A percentile compares a stretch with the other conserved stretches of the same genome.
phyloP scores from a whole-genome alignment of 2,329 filamentous ascomycete species.

The Trichothecium sympodiale region DNA sequence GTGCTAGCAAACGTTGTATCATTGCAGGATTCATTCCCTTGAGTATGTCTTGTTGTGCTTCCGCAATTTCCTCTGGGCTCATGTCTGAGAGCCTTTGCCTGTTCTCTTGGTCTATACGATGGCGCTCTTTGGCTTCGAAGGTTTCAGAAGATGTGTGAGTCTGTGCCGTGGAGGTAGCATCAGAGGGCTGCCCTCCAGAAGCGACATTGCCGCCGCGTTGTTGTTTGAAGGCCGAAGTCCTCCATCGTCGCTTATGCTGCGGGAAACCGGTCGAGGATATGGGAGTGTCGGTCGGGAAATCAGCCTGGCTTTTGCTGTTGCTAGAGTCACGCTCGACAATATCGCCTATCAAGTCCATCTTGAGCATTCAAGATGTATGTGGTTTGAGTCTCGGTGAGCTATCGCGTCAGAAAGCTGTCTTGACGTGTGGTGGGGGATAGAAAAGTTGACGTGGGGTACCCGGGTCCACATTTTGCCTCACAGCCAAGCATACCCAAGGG shows the following conservation, averaged over 20 bases:
- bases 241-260: constrained; percentile 68
- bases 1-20: constrained; percentile 63
- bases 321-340: constrained; percentile 63
- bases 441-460: too few species aligned
- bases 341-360: constrained; percentile 52
- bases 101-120: constrained; percentile 76
- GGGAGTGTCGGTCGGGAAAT: constrained; percentile 31
- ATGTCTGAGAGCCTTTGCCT: constrained; percentile 61
- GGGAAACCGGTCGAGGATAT: constrained; percentile 62
- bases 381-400: too few species aligned
- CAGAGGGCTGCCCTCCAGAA: too few species aligned
- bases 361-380: background rate
- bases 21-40: constrained; percentile 63
- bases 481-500: too few species aligned
- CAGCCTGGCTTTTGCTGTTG: constrained; percentile 30
- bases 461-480: too few species aligned
- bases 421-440: background rate
- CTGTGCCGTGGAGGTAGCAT: too few species aligned
- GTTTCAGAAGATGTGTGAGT: constrained; percentile 8
- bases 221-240: constrained; percentile 71
- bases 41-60: constrained; percentile 72
- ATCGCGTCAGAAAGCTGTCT: too few species aligned
- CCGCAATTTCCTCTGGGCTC: constrained; percentile 70
- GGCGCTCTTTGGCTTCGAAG: constrained; percentile 47
- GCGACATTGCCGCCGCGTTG: constrained; percentile 16